These are phyloP conservation scores for Epichloe gansuensis DNA, from an alignment of 2,329 filamentous ascomycete species.

Conservation along the genomic window DNA sequence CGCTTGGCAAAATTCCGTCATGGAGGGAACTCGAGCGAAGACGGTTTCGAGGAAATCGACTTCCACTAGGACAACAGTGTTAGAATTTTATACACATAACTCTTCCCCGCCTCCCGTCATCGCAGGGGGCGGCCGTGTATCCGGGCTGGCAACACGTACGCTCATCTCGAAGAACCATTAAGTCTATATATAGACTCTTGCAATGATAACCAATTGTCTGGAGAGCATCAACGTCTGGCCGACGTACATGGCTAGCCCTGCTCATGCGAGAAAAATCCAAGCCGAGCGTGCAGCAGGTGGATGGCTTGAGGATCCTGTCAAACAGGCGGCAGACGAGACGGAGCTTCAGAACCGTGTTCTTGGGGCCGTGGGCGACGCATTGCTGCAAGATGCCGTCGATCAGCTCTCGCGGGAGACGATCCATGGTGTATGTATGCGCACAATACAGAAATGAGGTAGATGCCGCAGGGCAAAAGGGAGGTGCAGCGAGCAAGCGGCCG, in stretches of 20 bases:
- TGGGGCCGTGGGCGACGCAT: slow-evolving; percentile 28
- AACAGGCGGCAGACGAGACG: slow-evolving; percentile 39
- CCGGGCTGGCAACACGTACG: slow-evolving; percentile 21
- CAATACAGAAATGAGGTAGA: too few relatives aligned
- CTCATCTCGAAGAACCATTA: slow-evolving; percentile 41
- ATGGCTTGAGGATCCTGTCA: slow-evolving; percentile 32
- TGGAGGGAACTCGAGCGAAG: slow-evolving; percentile 32
- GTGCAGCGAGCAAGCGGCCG: background rate
- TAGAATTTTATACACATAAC: background rate
- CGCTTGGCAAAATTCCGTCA: slow-evolving; percentile 31
- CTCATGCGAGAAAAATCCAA: slow-evolving; percentile 38
- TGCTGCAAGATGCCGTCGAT: slow-evolving; percentile 32
- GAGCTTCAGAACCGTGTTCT: slow-evolving; percentile 32
- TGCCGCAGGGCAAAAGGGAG: background rate
- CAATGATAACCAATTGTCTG: slow-evolving; percentile 34
- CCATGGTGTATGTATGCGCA: slow-evolving; percentile 20
- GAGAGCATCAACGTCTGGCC: slow-evolving; percentile 28
- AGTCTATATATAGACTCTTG: slow-evolving; percentile 37
- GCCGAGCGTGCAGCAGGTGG: slow-evolving; percentile 33
- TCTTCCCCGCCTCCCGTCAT: background rate
- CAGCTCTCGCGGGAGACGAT: slow-evolving; percentile 36
- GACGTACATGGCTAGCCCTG: slow-evolving; percentile 19
- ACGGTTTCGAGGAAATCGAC: slow-evolving; percentile 34
- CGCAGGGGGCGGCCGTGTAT: too few relatives aligned
- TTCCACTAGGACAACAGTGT: slow-evolving; percentile 27